Evolutionary conservation across 1,284 basidiomycete genomes (phyloP), one percentile per base, ranked within the genome.

Genomic region (Sporisorium scitamineum): DNA sequence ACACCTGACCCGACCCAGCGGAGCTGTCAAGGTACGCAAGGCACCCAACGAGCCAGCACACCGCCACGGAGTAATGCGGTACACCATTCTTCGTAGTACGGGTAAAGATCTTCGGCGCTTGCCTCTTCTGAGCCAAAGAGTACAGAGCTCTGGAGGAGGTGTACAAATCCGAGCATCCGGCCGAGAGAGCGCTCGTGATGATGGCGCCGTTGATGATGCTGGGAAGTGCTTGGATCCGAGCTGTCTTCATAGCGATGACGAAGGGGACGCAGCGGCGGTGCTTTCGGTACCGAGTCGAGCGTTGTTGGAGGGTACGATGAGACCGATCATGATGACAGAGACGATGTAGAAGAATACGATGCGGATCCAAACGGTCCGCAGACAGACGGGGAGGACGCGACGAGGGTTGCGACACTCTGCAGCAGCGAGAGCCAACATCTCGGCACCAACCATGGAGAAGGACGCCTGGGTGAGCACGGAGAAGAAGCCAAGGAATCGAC

Each of bases 351-450:
- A 71, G 32, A 83, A 50, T 44, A 77, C 65, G 52, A 81, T 81
- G 20, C 76, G 81, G 52, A 75, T 70, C 56, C 70, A 75, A 5
- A 81, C 78, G 56, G 63, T 73, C 27, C 70, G 62, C 45, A 78
- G 52, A 14, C 75, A 76, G 13, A 58, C 68, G 22, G 78, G 76
- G 3, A 82, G 70, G 20, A 82, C 79, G 54, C 69, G 68, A 34
- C 86, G 80, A 1, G 87, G 87, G 80, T 87, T 85, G 54, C 80
- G 78, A 11, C 85, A 82, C 78, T 93, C 92, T 37, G 90, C 86
- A 39, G 93, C 93, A 60, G 93, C 88, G 85, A 94, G 90, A 41
- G 93, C 93, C 45, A 95, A 91, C 72, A 94, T 92, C 85, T 95
- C 94, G n/a, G 93, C 94, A 52, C 48, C 90, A 90, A 50, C 92